Evolutionary conservation across 1,139 yeast species (phyloP).

Genomic region (Yamadazyma pseudoaaseri): DNA sequence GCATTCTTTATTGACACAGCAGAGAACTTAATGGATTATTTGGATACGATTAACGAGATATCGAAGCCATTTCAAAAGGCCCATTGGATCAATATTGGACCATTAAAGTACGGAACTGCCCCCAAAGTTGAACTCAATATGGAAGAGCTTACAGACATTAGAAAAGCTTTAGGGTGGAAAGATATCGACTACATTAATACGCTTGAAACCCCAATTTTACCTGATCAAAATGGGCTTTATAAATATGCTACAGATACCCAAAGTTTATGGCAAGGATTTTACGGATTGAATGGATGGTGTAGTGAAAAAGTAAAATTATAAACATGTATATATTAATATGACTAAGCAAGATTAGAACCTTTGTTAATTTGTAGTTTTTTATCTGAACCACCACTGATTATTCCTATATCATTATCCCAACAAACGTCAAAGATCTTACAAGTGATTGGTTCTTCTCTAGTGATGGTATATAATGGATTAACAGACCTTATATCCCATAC

Average conservation of each 20-base stretch:
- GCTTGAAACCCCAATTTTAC: conserved; percentile 24
- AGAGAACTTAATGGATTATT: conserved; percentile 70
- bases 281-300: conserved; percentile 59
- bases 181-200: conserved; percentile 41
- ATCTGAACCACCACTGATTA: conserved; percentile 92
- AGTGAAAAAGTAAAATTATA: conserved; percentile 3
- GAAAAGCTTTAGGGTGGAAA: conserved; percentile 63
- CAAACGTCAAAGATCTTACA: conserved; percentile 81
- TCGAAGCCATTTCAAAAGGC: conserved; percentile 43
- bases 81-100: conserved; percentile 83
- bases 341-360: conserved; percentile 35
- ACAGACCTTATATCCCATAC: conserved; percentile 96
- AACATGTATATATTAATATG: neutral
- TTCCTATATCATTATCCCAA: conserved; percentile 80
- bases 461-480: conserved; percentile 80
- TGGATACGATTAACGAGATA: conserved; percentile 57
- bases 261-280: conserved; percentile 76
- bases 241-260: conserved; percentile 61
- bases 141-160: conserved; percentile 56
- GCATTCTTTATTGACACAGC: conserved; percentile 87
- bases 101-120: conserved; percentile 84
- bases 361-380: conserved; percentile 86
- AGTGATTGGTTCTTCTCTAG: conserved; percentile 49
- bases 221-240: conserved; percentile 22
- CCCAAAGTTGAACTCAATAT: conserved; percentile 73